phyloP scores from a whole-genome alignment of 495 filamentous ascomycete species.

The Lichenothelia convexa region DNA sequence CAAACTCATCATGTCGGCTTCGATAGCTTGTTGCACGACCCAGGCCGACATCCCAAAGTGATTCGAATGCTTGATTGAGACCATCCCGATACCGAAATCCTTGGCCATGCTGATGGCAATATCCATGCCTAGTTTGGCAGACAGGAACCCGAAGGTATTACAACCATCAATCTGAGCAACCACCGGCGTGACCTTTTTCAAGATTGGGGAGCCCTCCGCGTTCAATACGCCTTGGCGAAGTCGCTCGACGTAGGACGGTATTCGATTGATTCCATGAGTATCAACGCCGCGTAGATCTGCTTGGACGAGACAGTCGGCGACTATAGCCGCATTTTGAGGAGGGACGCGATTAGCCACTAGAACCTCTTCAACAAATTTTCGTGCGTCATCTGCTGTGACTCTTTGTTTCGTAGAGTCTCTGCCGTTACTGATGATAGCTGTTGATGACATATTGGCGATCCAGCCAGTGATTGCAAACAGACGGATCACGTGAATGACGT shows the following conservation, averaged over 20 bases:
- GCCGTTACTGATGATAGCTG: background rate
- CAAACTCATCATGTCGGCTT: constrained; percentile 52
- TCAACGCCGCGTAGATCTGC: constrained; percentile 66
- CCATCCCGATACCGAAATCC: constrained; percentile 53
- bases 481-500: too few relatives aligned
- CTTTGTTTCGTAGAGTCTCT: background rate
- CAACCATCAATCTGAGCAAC: constrained; percentile 48
- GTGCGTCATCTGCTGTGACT: constrained; percentile 8
- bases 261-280: constrained; percentile 58
- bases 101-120: constrained; percentile 45
- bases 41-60: constrained; percentile 71
- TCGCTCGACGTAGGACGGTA: constrained; percentile 57
- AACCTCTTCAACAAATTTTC: constrained; percentile 27
- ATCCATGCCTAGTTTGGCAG: constrained; percentile 43
- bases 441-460: too few relatives aligned
- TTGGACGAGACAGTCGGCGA: constrained; percentile 44
- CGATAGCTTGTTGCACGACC: constrained; percentile 55
- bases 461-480: too few relatives aligned
- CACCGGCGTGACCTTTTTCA: constrained; percentile 43
- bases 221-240: constrained; percentile 47
- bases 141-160: constrained; percentile 60
- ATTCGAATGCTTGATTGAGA: constrained; percentile 52
- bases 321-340: constrained; percentile 32
- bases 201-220: constrained; percentile 33
- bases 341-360: constrained; percentile 41